Evolutionary conservation across 1,284 basidiomycete genomes (phyloP).

Genomic region (Sanghuangporus weigelae): DNA sequence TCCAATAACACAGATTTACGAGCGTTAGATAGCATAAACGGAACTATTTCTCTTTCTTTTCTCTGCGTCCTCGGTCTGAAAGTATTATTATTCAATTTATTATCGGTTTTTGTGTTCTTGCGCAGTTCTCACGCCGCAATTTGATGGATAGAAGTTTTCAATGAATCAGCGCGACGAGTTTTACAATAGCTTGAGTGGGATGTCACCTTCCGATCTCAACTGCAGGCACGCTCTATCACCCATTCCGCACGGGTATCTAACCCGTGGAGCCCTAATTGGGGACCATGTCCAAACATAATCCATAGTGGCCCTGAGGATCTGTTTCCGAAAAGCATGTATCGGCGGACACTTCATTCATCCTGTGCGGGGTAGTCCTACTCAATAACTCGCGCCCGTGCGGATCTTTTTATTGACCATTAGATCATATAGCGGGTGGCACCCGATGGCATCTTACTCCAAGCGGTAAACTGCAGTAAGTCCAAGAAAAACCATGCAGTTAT

Average conservation of each 20-base stretch:
- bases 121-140: neutral
- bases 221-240: neutral
- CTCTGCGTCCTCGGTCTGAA: neutral
- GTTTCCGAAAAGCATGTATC: neutral
- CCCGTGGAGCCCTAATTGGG: neutral
- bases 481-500: too few relatives aligned
- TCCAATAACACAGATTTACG: too few relatives aligned
- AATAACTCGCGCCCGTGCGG: neutral
- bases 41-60: too few relatives aligned
- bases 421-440: too few relatives aligned
- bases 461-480: neutral
- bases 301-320: neutral
- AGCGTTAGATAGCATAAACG: too few relatives aligned
- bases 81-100: neutral
- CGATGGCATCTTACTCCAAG: neutral
- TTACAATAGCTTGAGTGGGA: neutral
- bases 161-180: neutral
- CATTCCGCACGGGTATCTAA: neutral
- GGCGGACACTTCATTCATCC: neutral
- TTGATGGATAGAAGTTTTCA: neutral
- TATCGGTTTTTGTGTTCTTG: neutral
- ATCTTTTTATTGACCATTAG: neutral
- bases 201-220: neutral
- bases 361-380: neutral
- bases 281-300: neutral